phyloP scores from a whole-genome alignment of 495 filamentous ascomycete genomes.

The Pyrenula massariospora region DNA sequence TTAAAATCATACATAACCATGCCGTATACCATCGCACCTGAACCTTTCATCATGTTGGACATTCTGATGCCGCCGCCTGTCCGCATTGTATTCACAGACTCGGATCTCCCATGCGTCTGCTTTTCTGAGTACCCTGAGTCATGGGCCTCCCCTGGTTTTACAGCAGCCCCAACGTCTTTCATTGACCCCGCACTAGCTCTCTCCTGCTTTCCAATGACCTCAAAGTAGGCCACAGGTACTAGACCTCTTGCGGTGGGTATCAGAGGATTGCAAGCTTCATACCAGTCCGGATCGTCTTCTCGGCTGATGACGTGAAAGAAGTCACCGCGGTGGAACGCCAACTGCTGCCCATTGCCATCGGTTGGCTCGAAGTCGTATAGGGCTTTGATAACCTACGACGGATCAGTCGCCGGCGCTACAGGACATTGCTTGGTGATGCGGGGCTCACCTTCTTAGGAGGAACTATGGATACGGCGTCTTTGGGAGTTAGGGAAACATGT shows the following conservation, averaged over 20 bases:
- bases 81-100: constrained; percentile 18
- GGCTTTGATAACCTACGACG: constrained; percentile 78
- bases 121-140: constrained; percentile 77
- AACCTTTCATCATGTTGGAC: constrained; percentile 46
- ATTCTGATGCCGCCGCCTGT: constrained; percentile 19
- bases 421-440: neutral
- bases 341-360: constrained; percentile 53
- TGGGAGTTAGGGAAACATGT: constrained; percentile 81
- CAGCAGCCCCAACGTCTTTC: constrained; percentile 35
- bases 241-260: constrained; percentile 79
- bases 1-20: constrained; percentile 96
- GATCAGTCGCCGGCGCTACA: neutral
- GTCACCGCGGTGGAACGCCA: constrained; percentile 86
- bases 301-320: constrained; percentile 98
- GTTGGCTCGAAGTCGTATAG: constrained; percentile 84
- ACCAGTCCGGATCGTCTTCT: constrained; percentile 92
- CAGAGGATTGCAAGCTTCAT: constrained; percentile 95
- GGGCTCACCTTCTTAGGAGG: constrained; percentile 86
- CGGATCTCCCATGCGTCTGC: constrained; percentile 20
- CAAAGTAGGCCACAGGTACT: constrained; percentile 88
- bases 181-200: constrained; percentile 73
- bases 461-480: constrained; percentile 87
- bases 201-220: constrained; percentile 80
- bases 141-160: constrained; percentile 28
- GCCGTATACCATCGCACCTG: constrained; percentile 86